Evolutionary conservation across 2,329 filamentous ascomycete genomes (phyloP), one percentile per base, ranked within the genome.

Genomic region (Apiospora saccharicola): DNA sequence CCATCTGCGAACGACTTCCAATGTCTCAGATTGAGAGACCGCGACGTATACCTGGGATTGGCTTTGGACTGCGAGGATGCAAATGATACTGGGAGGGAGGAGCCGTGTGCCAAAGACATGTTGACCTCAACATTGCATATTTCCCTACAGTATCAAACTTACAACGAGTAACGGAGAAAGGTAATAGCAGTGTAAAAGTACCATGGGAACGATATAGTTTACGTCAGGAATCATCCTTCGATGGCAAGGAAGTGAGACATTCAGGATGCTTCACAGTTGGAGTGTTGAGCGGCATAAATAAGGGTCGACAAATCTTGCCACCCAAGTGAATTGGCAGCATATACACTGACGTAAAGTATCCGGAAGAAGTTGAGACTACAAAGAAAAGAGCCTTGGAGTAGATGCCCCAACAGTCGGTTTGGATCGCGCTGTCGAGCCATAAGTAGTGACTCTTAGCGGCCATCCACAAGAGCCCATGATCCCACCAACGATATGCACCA

Each of bases 41-140:
- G 10, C 19, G 12, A 61, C 22, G 53, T n/a, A 37, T 37, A 61
- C 37, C 3, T 19, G 19, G 16, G 26, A 37, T 61, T 22, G 16
- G 26, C 30, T 37, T n/a, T 22, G 16, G 4, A 34, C 34, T 37
- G 53, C 30, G 14, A 22, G 53, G 26, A 22, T 61, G 16, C 34
- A 22, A 37, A 37, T 4, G 26, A 30, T 6, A 10, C 19, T 4
- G 22, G 26, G 30, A 16, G 19, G 53, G 37, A 7, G 53, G 53
- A 37, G 22, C 26, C 53, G 37, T 61, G 53, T 61, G 19, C 14
- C 47, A 14, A 34, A 34, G 26, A 19, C 51, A 34, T 57, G 51
- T 57, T 34, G 26, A 61, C 53, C 53, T 61, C 53, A 61, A 61
- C 53, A 61, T 22, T n/a, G 53, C 53, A 61, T 37, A 61, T n/a